A percentile compares a stretch with the other conserved stretches of the same genome.
These are phyloP conservation scores for Ustilago loliicola DNA, from an alignment of 1,284 basidiomycete species.

Conservation along the genomic window DNA sequence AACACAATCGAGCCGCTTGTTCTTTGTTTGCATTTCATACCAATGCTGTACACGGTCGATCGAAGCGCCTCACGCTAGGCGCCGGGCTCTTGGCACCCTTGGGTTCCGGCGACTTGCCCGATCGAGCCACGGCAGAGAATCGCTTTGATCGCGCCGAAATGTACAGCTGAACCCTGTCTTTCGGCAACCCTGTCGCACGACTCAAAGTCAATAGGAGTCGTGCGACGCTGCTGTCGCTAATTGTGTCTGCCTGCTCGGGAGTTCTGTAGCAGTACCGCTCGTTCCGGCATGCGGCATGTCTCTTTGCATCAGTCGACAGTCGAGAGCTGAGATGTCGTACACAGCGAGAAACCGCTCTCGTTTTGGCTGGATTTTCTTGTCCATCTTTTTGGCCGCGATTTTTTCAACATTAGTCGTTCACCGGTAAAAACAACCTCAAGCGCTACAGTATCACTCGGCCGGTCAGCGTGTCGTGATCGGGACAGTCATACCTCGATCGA, in stretches of 20 bases:
- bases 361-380: background rate
- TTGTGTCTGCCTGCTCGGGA: background rate
- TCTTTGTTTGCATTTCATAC: background rate
- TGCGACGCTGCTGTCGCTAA: too few relatives aligned
- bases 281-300: background rate
- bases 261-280: too few relatives aligned
- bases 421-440: too few relatives aligned
- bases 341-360: background rate
- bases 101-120: slow-evolving; percentile 7
- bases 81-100: background rate
- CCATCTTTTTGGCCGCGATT: background rate
- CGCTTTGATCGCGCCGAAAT: background rate
- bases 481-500: too few relatives aligned
- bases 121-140: background rate
- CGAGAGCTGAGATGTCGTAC: background rate
- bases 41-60: background rate
- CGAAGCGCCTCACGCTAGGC: background rate
- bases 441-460: too few relatives aligned
- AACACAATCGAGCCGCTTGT: slow-evolving; percentile 1
- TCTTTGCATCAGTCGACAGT: background rate
- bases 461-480: too few relatives aligned
- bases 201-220: too few relatives aligned
- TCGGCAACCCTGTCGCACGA: slow-evolving; percentile 3
- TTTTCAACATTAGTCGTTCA: too few relatives aligned
- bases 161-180: background rate